Conservation (phyloP, 2,329 filamentous ascomycete species). For the Diaporthe aspalathi region DNA sequence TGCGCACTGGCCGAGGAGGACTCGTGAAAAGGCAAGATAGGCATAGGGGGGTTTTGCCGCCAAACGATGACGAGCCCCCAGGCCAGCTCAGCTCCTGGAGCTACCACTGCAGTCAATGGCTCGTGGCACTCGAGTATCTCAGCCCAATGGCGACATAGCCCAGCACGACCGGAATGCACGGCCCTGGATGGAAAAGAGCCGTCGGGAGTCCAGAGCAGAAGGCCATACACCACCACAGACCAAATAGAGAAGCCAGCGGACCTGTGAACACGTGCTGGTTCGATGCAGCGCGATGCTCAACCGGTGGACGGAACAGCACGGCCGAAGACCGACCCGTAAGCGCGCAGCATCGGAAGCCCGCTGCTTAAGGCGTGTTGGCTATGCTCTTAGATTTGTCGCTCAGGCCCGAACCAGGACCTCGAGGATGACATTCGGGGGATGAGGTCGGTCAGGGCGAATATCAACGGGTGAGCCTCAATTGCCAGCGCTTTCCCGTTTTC, state of each 20-base stretch:
- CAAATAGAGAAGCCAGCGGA: background rate
- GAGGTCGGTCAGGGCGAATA: constrained; percentile 13
- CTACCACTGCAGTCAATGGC: constrained; percentile 17
- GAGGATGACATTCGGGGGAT: constrained; percentile 6
- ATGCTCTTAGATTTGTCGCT: background rate
- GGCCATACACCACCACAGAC: background rate
- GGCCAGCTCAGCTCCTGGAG: constrained; percentile 16
- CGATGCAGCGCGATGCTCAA: background rate
- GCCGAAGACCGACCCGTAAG: background rate
- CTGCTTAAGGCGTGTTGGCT: background rate
- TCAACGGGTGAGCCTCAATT: constrained; percentile 30
- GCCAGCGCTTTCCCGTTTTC: constrained; percentile 22
- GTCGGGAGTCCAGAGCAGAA: constrained; percentile 12
- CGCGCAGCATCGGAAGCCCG: background rate
- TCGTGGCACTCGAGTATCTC: constrained; percentile 28
- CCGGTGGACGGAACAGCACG: background rate
- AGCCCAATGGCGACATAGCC: constrained; percentile 30
- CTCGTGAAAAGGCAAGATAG: constrained; percentile 9
- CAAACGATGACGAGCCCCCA: constrained; percentile 19
- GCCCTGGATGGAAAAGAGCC: background rate
- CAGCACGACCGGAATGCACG: constrained; percentile 9
- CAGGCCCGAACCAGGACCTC: background rate
- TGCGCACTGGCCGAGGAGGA: constrained; percentile 17
- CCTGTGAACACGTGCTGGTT: background rate
- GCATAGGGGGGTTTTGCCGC: background rate